Evolutionary conservation across 495 filamentous ascomycete genomes (phyloP).

Genomic region (Penicillium nucicola): DNA sequence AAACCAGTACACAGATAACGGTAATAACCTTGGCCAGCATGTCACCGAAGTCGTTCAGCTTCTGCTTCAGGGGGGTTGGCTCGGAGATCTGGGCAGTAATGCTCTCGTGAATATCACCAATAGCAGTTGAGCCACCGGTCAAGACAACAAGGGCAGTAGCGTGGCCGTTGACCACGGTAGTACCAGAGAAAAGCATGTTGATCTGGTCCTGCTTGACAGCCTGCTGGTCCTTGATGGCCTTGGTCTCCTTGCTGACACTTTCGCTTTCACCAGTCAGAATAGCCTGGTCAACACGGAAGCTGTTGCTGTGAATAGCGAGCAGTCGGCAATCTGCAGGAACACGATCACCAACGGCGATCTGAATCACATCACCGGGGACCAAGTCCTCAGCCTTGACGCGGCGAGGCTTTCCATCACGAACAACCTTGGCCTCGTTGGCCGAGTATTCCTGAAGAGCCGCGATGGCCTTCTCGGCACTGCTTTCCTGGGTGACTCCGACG

Average conservation of each 20-base stretch:
- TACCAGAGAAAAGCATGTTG: constrained; percentile 98
- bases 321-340: constrained; percentile 96
- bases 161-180: constrained; percentile 92
- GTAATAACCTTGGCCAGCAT: constrained; percentile 97
- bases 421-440: constrained; percentile 92
- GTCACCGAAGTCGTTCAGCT: constrained; percentile 98
- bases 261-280: constrained; percentile 98
- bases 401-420: constrained; percentile 72
- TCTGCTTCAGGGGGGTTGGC: constrained; percentile 96
- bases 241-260: constrained; percentile 84
- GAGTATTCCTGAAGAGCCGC: constrained; percentile 98
- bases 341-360: constrained; percentile 86
- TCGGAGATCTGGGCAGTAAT: constrained; percentile 97
- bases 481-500: constrained; percentile 98
- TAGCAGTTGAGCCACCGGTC: constrained; percentile 88
- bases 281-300: constrained; percentile 92
- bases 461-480: constrained; percentile 97
- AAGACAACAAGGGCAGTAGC: constrained; percentile 89
- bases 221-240: constrained; percentile 65
- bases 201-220: constrained; percentile 97
- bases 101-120: constrained; percentile 98
- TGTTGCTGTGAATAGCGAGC: constrained; percentile 91
- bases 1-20: constrained; percentile 91
- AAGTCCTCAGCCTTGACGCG: constrained; percentile 90
- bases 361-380: constrained; percentile 91